Percentiles rank a stretch among this genome's conserved stretches.
Conservation (phyloP, 495 filamentous ascomycete genomes). For the Penicillium cinerascens region DNA sequence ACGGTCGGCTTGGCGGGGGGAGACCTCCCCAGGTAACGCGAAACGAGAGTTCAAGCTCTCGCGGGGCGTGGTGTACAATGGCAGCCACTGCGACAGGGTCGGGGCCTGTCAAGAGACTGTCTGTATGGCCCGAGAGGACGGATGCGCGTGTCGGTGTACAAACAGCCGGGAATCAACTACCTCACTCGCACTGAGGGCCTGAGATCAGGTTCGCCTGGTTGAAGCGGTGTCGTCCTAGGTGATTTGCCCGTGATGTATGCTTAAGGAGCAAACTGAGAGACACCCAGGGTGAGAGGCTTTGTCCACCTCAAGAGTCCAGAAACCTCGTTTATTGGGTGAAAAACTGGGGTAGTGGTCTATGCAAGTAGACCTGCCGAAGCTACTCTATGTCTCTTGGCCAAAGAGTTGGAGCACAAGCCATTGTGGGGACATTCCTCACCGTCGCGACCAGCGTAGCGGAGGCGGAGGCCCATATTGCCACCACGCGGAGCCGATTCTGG, state of each 20-base stretch:
- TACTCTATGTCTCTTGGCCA: slow-evolving; percentile 8
- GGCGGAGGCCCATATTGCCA: slow-evolving; percentile 17
- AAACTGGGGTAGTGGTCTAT: slow-evolving; percentile 10
- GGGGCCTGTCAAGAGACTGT: no score
- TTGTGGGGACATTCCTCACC: slow-evolving; percentile 24
- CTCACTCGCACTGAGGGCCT: slow-evolving; percentile 13
- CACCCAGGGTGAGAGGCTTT: slow-evolving; percentile 7
- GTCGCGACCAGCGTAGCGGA: slow-evolving; percentile 10
- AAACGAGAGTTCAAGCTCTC: no score
- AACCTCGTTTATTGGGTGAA: slow-evolving; percentile 6
- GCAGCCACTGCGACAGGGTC: no score
- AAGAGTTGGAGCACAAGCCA: no score
- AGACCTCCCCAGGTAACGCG: no score
- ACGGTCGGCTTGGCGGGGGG: no score
- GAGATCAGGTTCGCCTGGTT: background rate
- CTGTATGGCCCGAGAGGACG: no score
- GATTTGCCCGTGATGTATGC: slow-evolving; percentile 3
- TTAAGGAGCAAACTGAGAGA: slow-evolving; percentile 12
- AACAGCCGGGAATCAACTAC: slow-evolving; percentile 7
- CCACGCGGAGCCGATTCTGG: no score
- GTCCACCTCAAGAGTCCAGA: slow-evolving; percentile 4
- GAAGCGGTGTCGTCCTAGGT: slow-evolving; percentile 8
- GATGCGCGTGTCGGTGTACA: no score
- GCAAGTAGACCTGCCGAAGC: slow-evolving; percentile 8
- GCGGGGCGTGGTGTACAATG: no score